phyloP scores from a whole-genome alignment of 2,329 filamentous ascomycete genomes.

The Clarireedia homoeocarpa region DNA sequence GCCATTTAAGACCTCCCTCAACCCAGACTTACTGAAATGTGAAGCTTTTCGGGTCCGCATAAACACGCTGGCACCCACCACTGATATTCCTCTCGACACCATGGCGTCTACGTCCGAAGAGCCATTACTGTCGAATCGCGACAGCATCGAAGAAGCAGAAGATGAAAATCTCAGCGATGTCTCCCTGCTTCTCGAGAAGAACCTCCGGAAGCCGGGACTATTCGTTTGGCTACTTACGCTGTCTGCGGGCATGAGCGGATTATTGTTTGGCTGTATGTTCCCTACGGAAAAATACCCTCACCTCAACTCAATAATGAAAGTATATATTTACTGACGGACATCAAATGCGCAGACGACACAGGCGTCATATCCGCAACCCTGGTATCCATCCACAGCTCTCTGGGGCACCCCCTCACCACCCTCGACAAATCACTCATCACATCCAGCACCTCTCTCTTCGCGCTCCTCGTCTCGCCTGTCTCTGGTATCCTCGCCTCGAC shows the following conservation, averaged over 20 bases:
- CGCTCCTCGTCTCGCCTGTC: conserved; percentile 55
- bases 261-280: conserved; percentile 55
- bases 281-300: background rate
- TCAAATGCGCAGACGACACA: conserved; percentile 20
- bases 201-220: conserved; percentile 29
- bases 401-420: conserved; percentile 48
- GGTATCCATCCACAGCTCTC: conserved; percentile 53
- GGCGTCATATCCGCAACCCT: conserved; percentile 61
- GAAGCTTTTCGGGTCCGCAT: too few species aligned
- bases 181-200: conserved; percentile 25
- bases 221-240: conserved; percentile 57
- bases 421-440: conserved; percentile 65
- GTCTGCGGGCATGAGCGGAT: conserved; percentile 58
- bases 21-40: too few species aligned
- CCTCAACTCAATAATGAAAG: background rate
- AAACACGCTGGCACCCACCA: too few species aligned
- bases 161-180: conserved; percentile 17
- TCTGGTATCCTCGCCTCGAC: conserved; percentile 56
- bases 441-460: conserved; percentile 59
- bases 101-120: conserved; percentile 3
- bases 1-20: too few species aligned
- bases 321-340: too few species aligned
- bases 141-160: conserved; percentile 5
- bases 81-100: background rate
- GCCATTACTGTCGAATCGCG: conserved; percentile 2